Evolutionary conservation across 768 basidiomycete genomes (phyloP).

Genomic region (Megacollybia marginata): DNA sequence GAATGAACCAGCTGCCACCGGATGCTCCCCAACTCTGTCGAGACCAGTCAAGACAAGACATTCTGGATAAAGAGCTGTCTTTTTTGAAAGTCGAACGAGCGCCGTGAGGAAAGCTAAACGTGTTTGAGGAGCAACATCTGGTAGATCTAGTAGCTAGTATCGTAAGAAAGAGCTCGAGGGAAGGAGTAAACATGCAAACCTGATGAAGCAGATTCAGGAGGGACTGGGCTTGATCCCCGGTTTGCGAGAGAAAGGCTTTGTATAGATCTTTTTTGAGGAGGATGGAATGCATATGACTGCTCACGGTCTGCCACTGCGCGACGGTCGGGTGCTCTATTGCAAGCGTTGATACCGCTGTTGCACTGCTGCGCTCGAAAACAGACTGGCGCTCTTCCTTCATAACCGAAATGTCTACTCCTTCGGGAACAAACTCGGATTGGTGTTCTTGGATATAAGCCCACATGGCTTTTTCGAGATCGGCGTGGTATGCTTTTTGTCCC

Average conservation of each 20-base stretch:
- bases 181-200: background rate
- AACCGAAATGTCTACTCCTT: slow-evolving; percentile 54
- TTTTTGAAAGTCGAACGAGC: slow-evolving; percentile 5
- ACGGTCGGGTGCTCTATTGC: too few species aligned
- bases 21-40: slow-evolving; percentile 5
- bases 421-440: slow-evolving; percentile 82
- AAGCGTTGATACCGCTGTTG: too few species aligned
- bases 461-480: slow-evolving; percentile 79
- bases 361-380: too few species aligned
- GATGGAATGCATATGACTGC: too few species aligned
- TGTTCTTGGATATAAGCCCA: slow-evolving; percentile 84
- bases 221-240: background rate
- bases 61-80: slow-evolving; percentile 7
- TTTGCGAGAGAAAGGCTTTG: background rate
- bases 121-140: background rate
- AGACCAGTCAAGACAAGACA: slow-evolving; percentile 8
- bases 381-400: too few species aligned
- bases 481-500: slow-evolving; percentile 84
- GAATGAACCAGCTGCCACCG: slow-evolving; percentile 9
- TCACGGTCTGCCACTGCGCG: too few species aligned
- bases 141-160: background rate
- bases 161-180: background rate
- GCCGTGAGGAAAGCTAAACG: slow-evolving; percentile 1
- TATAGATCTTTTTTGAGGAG: too few species aligned
- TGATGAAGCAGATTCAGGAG: background rate